Conservation (phyloP, 2,329 filamentous ascomycete genomes). For the Paraphoma sp. region DNA sequence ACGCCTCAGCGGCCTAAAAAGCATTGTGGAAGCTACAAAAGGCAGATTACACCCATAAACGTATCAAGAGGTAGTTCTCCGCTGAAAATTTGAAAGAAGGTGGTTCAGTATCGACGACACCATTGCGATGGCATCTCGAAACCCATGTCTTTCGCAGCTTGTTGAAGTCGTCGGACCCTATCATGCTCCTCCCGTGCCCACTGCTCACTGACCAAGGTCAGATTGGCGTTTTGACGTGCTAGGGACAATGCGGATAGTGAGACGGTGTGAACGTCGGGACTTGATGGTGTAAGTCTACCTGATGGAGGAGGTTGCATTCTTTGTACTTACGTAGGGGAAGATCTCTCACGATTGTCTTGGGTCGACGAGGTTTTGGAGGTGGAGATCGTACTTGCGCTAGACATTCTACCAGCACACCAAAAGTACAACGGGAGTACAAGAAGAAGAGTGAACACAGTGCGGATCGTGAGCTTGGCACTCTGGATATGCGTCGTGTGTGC, state of each 20-base stretch:
- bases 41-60: constrained; percentile 29
- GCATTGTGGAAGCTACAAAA: constrained; percentile 50
- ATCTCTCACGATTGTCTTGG: too few species aligned
- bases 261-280: background rate
- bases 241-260: constrained; percentile 3
- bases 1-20: constrained; percentile 55
- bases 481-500: too few species aligned
- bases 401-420: too few species aligned
- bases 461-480: too few species aligned
- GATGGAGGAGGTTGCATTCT: too few species aligned
- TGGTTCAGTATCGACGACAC: constrained; percentile 2
- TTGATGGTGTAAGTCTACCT: background rate
- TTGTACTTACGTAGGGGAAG: too few species aligned
- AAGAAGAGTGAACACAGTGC: too few species aligned
- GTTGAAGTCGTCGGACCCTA: constrained; percentile 7
- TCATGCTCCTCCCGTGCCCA: constrained; percentile 8
- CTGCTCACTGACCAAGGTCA: background rate
- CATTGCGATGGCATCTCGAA: constrained; percentile 11
- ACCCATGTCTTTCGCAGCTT: constrained; percentile 11
- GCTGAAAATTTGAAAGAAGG: background rate
- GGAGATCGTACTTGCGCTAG: too few species aligned
- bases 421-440: too few species aligned
- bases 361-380: too few species aligned
- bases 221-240: constrained; percentile 9
- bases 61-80: background rate